Evolutionary conservation across 2,329 filamentous ascomycete species (phyloP), one percentile per base, ranked within the genome.

Genomic region (Arthrobotrys sinensis): DNA sequence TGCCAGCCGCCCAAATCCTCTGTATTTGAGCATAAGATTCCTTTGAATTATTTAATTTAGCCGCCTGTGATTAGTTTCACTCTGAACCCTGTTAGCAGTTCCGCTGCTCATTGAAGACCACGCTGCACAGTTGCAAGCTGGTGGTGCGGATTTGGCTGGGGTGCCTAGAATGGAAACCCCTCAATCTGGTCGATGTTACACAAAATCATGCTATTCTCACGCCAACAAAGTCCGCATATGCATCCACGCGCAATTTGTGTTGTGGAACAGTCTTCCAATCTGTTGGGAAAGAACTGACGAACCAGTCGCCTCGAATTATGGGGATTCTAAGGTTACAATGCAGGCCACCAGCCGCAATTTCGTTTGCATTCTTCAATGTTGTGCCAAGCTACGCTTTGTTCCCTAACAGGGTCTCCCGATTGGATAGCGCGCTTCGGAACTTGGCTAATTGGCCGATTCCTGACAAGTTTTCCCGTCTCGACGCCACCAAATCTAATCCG

Each of bases 391-490:
- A 21, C 53, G 21, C 40, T 70, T 40, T 45, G 40, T 38, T 5
- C 52, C 38, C 28, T 21, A 28, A 24, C 45, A 50, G 10, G 43
- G 38, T 19, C 43, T 60, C 1, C 48, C 62, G 50, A 73, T 67
- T 73, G 69, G 69, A 21, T 32, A 62, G 69, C 69, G 69, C 69
- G 48, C 2, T 73, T 73, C 69, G 69, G 69, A 67, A 38, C 69
- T 67, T 62, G 50, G 46, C 14, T 16, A 46, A 60, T 40, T 62
- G 57, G 55, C 24, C 19, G 24, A 52, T 6, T 34, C 7, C 11
- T n/a, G 16, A 21, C 28, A 43, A 24, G 38, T 28, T 65, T 55
- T 40, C 46, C 24, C 34, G 21, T 65, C 53, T 24, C 48, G 32
- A 52, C 60, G 68, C 57, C 68, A 65, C 68, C 19, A 57, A 38